Base-by-base conservation (phyloP, 345 rosid species). In the Xanthoceras sorbifolium region DNA sequence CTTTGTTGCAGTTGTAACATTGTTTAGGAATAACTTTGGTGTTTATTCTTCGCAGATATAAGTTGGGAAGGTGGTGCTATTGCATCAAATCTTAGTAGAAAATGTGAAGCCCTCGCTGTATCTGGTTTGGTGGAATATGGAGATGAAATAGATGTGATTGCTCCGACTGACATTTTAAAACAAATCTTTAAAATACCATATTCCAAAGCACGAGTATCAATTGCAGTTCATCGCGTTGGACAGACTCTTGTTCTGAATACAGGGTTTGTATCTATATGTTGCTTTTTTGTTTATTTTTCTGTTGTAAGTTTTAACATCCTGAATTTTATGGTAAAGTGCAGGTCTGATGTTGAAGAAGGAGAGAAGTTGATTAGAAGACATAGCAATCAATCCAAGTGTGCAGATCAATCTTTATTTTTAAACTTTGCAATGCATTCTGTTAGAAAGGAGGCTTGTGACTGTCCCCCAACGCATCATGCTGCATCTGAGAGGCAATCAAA, bases 341-440 rank as follows among this genome's bases (percentile, higher is more conserved):
- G 99, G 79, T 95, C 97, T 83, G 99, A 93, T 84, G 87, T 84
- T 62, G 97, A 95, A 79, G 98, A 90, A 81, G 99, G 97, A 80
- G 99, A 95, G 81, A 87, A 90, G 82, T 76, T 95, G 84, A 80
- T 93, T 72, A 86, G 92, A 79, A 89, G 96, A 76, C 97, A 90
- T 65, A 86, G 75, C 26, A 89, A 73, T 84, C 97, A 93, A 83
- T 82, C 99, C 23, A 90, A 92, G 84, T 90, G 97, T 84, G 85
- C 90, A 22, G 99, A 95, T 69, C 90, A 93, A 69, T 86, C 97
- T 26, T 85, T 95, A 76, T 91, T 95, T 89, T 79, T 93, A 62
- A 92, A 95, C 84, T 95, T 95, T 72, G 99, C 99, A 29, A 95
- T 95, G 99, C 99, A 95, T 82, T 95, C 99, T 50, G 98, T 92